phyloP scores from a whole-genome alignment of 495 filamentous ascomycete species.

The Penicillium coffeae region DNA sequence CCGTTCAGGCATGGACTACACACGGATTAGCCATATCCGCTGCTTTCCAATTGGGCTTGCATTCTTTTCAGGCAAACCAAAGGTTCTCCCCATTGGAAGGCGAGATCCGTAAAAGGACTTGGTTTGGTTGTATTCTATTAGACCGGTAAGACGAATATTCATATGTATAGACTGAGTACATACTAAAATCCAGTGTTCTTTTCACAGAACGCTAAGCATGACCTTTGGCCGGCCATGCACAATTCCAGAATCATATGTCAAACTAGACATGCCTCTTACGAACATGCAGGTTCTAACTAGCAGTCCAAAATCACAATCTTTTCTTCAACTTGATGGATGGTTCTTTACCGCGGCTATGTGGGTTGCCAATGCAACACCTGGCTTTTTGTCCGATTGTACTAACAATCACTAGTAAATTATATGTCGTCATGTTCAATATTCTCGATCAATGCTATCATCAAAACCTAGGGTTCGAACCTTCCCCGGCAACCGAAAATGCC shows the following conservation, averaged over 20 bases:
- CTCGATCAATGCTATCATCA: conserved; percentile 10
- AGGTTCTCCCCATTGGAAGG: conserved; percentile 1
- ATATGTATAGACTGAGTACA: no score
- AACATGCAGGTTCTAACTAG: conserved; percentile 2
- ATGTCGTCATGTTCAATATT: conserved; percentile 8
- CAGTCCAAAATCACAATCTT: not conserved
- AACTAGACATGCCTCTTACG: conserved; percentile 1
- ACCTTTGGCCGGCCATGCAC: conserved; percentile 1
- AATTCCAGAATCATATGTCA: conserved; percentile 5
- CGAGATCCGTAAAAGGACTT: conserved; percentile 4
- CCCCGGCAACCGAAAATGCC: not conserved
- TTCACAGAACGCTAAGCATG: conserved; percentile 7
- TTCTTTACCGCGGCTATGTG: conserved; percentile 5
- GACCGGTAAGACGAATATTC: conserved; percentile 4
- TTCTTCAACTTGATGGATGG: conserved; percentile 1
- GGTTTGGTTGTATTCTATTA: conserved; percentile 1
- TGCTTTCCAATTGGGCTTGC: conserved; percentile 32
- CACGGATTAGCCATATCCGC: conserved; percentile 38
- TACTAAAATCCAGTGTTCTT: no score
- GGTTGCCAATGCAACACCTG: not conserved
- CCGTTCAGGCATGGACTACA: conserved; percentile 39
- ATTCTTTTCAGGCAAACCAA: not conserved
- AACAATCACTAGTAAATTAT: not conserved
- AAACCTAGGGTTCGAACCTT: conserved; percentile 9
- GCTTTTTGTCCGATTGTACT: not conserved